These are phyloP conservation scores for Lophiostoma macrostomum DNA, from an alignment of 495 filamentous ascomycete genomes.

Conservation along the genomic window DNA sequence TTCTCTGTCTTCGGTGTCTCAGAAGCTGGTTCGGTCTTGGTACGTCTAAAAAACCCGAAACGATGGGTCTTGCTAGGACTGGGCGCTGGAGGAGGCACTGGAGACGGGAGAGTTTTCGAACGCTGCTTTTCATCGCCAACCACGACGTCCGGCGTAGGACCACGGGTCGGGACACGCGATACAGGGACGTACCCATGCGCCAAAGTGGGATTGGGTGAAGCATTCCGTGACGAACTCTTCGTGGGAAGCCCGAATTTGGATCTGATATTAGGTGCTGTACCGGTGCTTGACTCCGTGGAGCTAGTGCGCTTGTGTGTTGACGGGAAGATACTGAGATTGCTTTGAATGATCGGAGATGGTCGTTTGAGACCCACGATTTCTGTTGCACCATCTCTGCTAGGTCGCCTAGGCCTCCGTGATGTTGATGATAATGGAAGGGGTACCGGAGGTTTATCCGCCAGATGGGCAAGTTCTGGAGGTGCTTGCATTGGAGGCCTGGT, in stretches of 20 bases:
- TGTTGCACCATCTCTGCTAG: slow-evolving; percentile 78
- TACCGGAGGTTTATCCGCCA: slow-evolving; percentile 35
- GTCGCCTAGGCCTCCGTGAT: slow-evolving; percentile 46
- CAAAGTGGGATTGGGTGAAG: slow-evolving; percentile 40
- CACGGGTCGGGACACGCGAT: slow-evolving; percentile 34
- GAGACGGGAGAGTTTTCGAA: slow-evolving; percentile 12
- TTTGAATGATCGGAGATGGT: slow-evolving; percentile 69
- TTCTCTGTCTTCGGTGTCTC: slow-evolving; percentile 56
- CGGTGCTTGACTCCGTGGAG: slow-evolving; percentile 34
- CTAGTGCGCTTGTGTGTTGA: slow-evolving; percentile 43
- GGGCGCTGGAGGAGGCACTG: slow-evolving; percentile 13
- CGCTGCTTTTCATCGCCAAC: slow-evolving; percentile 16
- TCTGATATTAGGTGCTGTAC: slow-evolving; percentile 9
- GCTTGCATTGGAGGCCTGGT: slow-evolving; percentile 21
- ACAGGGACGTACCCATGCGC: slow-evolving; percentile 14
- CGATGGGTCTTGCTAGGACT: slow-evolving; percentile 48
- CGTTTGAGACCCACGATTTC: slow-evolving; percentile 59
- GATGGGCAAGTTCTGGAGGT: slow-evolving; percentile 44
- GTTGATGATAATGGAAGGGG: slow-evolving; percentile 17
- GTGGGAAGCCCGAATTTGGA: slow-evolving; percentile 33
- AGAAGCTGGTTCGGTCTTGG: slow-evolving; percentile 60
- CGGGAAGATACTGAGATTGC: slow-evolving; percentile 59
- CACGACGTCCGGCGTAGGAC: slow-evolving; percentile 25
- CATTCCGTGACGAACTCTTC: slow-evolving; percentile 42
- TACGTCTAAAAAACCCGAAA: slow-evolving; percentile 77